Evolutionary conservation across 2,329 filamentous ascomycete genomes (phyloP), one percentile per base, ranked within the genome.

Genomic region (Mollisia scopiformis): DNA sequence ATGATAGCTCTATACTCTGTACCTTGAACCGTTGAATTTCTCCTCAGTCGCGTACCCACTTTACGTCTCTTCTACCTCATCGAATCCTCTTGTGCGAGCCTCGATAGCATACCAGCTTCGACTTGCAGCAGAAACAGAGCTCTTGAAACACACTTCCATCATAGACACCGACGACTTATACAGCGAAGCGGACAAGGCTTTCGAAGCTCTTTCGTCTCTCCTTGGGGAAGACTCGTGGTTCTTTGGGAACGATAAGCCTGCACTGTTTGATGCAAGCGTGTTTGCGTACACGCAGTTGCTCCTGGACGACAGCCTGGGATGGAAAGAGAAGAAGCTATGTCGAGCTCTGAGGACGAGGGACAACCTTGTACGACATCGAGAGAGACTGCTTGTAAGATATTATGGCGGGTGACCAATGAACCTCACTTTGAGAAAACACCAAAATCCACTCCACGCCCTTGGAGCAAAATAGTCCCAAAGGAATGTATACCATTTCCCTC

Each of bases 241-340:
- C 73, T 89, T 88, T 70, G 82, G 67, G 1, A 66, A 60, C 27
- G 62, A 68, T 3, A 65, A 62, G 6, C 92, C 94, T 0, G 86
- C 88, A 0, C 72, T 94, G 25, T 94, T 98, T 68, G 95, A 99
- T 76, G 93, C 94, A 6, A 87, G 86, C 57, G 85, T 98, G 2
- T 98, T 97, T 77, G 88, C 92, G 3, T 99, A 97, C 75, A 93
- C 91, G 0, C 87, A 96, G 74, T 79, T 96, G 54, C 79, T 98
- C 55, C 76, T 96, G 55, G 86, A 90, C 62, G 82, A 87, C 33
- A 71, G 69, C 1, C 70, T 72, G 46, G 66, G 66, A 65, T 93
- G 91, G 90, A 79, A 78, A 61, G 85, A 91, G 59, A 82, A 82
- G 62, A 79, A 80, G 56, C 76, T 96, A 55, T 79, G 75, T 14